A percentile compares a stretch with the other conserved stretches of the same genome.
phyloP scores from a whole-genome alignment of 352 stramenopile species.

The Phytophthora chlamydospora region DNA sequence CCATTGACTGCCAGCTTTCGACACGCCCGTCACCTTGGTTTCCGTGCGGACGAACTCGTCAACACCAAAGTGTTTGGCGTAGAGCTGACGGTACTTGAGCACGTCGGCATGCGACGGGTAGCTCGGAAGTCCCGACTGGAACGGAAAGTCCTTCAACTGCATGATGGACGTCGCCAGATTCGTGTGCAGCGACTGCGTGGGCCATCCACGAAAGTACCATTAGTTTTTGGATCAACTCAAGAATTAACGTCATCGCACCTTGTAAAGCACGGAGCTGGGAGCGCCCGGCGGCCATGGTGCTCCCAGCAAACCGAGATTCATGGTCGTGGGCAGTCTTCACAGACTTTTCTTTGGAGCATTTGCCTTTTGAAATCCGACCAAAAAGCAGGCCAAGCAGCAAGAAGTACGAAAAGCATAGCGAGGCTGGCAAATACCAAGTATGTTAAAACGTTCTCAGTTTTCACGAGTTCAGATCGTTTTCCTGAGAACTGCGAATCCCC shows the following conservation, averaged over 20 bases:
- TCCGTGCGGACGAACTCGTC: conserved; percentile 48
- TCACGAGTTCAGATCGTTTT: too few relatives aligned
- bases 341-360: too few relatives aligned
- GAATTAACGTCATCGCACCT: conserved; percentile 37
- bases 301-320: too few relatives aligned
- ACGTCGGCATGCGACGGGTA: conserved; percentile 68
- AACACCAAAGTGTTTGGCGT: conserved; percentile 56
- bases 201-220: not conserved
- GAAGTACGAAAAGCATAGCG: too few relatives aligned
- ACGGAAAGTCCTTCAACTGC: conserved; percentile 68
- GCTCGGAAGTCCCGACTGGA: conserved; percentile 43
- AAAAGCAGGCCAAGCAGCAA: too few relatives aligned
- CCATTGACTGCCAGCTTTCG: conserved; percentile 40
- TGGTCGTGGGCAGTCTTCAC: too few relatives aligned
- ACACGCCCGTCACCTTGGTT: conserved; percentile 49
- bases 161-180: conserved; percentile 78
- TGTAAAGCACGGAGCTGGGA: conserved; percentile 58
- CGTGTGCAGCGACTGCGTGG: conserved; percentile 66
- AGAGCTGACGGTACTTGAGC: conserved; percentile 64
- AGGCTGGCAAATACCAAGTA: too few relatives aligned
- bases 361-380: too few relatives aligned
- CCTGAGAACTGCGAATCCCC: too few relatives aligned
- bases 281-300: too few relatives aligned
- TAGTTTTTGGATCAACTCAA: not conserved
- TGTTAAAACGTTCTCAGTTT: too few relatives aligned